Evolutionary conservation across 768 basidiomycete species (phyloP).

Genomic region (Baorangia bicolor): DNA sequence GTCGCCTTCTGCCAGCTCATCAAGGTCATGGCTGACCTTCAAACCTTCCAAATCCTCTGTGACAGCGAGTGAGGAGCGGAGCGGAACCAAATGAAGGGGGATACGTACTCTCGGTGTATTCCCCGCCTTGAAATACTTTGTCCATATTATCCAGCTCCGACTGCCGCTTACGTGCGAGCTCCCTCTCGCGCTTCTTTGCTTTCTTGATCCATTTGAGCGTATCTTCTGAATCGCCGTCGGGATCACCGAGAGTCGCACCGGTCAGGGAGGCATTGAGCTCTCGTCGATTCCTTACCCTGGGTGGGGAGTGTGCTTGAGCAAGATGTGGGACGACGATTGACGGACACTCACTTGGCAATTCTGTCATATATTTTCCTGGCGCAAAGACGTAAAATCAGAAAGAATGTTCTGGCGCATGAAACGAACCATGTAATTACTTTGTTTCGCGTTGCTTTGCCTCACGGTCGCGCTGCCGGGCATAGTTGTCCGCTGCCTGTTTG

Average conservation of each 20-base stretch:
- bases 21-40: conserved; percentile 95
- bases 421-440: conserved; percentile 56
- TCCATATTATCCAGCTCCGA: conserved; percentile 85
- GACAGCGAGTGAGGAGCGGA: conserved; percentile 2
- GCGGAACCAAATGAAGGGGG: background rate
- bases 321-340: background rate
- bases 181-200: conserved; percentile 88
- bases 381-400: conserved; percentile 24
- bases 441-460: conserved; percentile 70
- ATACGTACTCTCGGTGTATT: conserved; percentile 83
- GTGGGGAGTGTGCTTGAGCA: conserved; percentile 46
- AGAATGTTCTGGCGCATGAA: conserved; percentile 2
- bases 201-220: conserved; percentile 89
- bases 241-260: conserved; percentile 89
- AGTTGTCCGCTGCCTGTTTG: conserved; percentile 85
- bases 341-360: conserved; percentile 84
- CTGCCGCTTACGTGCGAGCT: conserved; percentile 79
- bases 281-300: conserved; percentile 88
- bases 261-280: conserved; percentile 92
- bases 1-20: conserved; percentile 90
- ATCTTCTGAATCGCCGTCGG: conserved; percentile 74
- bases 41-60: conserved; percentile 88
- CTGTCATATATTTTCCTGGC: conserved; percentile 66
- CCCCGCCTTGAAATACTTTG: conserved; percentile 63
- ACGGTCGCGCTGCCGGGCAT: conserved; percentile 63